A percentile compares a stretch with the other conserved stretches of the same genome.
phyloP scores from a whole-genome alignment of 2,329 filamentous ascomycete genomes.

The Phaeosphaeria sp. region DNA sequence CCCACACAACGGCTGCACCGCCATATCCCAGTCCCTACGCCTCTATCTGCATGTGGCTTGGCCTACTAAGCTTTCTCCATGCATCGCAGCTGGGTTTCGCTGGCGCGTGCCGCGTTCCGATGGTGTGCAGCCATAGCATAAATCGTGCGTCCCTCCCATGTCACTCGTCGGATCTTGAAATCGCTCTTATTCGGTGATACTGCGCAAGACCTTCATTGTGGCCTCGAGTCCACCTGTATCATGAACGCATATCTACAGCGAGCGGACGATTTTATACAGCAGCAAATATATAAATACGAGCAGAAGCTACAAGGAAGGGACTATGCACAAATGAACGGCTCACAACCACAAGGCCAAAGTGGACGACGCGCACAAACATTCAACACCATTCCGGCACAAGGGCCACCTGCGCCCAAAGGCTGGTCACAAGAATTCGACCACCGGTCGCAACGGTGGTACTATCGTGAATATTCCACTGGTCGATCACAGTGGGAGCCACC shows the following conservation, averaged over 20 bases:
- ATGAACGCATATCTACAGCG: conserved; percentile 22
- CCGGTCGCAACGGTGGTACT: conserved; percentile 67
- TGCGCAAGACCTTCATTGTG: background rate
- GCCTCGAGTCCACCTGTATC: conserved; percentile 5
- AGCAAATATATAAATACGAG: conserved; percentile 26
- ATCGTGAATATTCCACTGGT: conserved; percentile 65
- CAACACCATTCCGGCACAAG: conserved; percentile 20
- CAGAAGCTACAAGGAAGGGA: conserved; percentile 16
- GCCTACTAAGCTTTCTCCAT: conserved; percentile 16
- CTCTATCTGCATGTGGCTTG: conserved; percentile 15
- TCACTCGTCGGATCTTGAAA: background rate
- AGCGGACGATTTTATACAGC: conserved; percentile 22
- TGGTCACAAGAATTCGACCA: conserved; percentile 70
- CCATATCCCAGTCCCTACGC: conserved; percentile 12
- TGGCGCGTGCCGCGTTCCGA: conserved; percentile 16
- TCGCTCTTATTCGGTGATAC: background rate
- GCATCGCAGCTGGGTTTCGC: conserved; percentile 14
- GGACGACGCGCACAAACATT: conserved; percentile 6
- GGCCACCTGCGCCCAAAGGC: conserved; percentile 57
- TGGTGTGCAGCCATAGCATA: conserved; percentile 9
- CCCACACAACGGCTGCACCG: conserved; percentile 1
- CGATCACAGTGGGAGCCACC: conserved; percentile 66
- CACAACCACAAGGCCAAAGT: conserved; percentile 10
- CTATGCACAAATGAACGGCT: conserved; percentile 4
- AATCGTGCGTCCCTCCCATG: background rate